Evolutionary conservation across 805 yeast genomes (phyloP).

Genomic region (Nakazawaea populi): DNA sequence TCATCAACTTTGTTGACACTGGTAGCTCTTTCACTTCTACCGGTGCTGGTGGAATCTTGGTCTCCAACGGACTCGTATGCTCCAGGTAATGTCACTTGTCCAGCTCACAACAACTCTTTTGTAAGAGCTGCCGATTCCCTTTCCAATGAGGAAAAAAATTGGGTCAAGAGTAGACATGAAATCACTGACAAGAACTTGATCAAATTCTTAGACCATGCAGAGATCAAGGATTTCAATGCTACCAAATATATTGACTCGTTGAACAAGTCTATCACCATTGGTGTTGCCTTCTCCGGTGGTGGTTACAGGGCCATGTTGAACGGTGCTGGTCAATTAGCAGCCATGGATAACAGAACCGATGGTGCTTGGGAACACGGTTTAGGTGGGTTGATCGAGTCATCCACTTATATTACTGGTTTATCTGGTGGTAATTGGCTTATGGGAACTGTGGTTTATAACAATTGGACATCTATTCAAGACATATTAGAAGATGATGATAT

Average conservation of each 20-base stretch:
- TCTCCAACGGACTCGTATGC: slow-evolving; percentile 56
- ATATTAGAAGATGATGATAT: slow-evolving; percentile 45
- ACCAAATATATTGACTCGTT: slow-evolving; percentile 32
- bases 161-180: slow-evolving; percentile 45
- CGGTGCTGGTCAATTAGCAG: slow-evolving; percentile 82
- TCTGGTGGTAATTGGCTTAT: slow-evolving; percentile 86
- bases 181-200: slow-evolving; percentile 40
- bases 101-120: slow-evolving; percentile 24
- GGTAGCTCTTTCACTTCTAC: background rate
- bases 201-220: slow-evolving; percentile 38
- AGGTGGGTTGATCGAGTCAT: slow-evolving; percentile 68
- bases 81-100: slow-evolving; percentile 56
- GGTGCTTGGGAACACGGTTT: slow-evolving; percentile 46
- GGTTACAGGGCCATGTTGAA: slow-evolving; percentile 85
- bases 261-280: slow-evolving; percentile 42
- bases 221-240: slow-evolving; percentile 42
- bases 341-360: slow-evolving; percentile 66
- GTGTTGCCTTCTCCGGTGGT: slow-evolving; percentile 73
- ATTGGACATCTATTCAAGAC: slow-evolving; percentile 65
- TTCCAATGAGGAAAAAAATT: slow-evolving; percentile 40
- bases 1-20: background rate
- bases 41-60: slow-evolving; percentile 29
- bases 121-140: slow-evolving; percentile 44
- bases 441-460: slow-evolving; percentile 61
- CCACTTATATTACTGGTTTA: slow-evolving; percentile 69